Evolutionary conservation across 2,329 filamentous ascomycete genomes (phyloP).

Genomic region (Parastagonospora nodorum): DNA sequence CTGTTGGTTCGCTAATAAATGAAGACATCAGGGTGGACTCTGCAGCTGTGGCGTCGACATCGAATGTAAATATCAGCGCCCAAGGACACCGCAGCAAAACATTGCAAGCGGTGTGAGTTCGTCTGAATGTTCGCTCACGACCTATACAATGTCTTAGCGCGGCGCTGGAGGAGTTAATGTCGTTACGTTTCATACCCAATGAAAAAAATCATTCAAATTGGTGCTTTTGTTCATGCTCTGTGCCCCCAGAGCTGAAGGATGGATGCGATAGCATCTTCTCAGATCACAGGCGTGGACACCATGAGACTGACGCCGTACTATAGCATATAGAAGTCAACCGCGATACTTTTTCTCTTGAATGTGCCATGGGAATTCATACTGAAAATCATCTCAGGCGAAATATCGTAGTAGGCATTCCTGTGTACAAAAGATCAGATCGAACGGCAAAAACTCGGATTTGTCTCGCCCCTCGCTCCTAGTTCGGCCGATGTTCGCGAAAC

Average conservation of each 20-base stretch:
- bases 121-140: no score
- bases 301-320: no score
- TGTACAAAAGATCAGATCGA: not conserved
- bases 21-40: constrained; percentile 17
- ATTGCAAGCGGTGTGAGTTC: constrained; percentile 5
- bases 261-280: not conserved
- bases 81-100: not conserved
- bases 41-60: constrained; percentile 12
- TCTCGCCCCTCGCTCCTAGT: constrained; percentile 8
- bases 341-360: no score
- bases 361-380: no score
- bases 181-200: no score
- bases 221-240: no score
- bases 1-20: constrained; percentile 11
- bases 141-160: no score
- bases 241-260: no score
- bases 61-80: not conserved
- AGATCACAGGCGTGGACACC: not conserved
- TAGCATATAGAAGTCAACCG: no score
- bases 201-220: no score
- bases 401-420: not conserved
- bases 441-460: not conserved
- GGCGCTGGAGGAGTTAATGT: no score
- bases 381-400: no score
- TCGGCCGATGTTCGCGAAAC: constrained; percentile 9